Evolutionary conservation across 768 basidiomycete species (phyloP).

Genomic region (Strobilomyces confusus): DNA sequence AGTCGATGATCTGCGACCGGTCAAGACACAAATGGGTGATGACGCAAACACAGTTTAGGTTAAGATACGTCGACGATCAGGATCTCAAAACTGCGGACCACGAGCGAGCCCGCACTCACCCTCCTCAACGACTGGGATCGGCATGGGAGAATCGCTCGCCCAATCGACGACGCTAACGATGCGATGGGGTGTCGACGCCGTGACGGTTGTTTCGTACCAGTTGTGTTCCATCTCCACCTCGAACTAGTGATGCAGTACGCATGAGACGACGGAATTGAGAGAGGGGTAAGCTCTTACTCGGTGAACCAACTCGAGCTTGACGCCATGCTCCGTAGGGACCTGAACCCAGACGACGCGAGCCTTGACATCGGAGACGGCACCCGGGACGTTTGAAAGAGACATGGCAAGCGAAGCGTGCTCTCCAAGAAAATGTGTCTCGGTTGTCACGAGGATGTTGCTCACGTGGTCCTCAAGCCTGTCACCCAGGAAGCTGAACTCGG

Average conservation of each 20-base stretch:
- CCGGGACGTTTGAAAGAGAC: conserved; percentile 49
- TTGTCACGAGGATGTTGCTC: conserved; percentile 43
- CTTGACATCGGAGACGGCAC: conserved; percentile 77
- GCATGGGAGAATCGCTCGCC: conserved; percentile 74
- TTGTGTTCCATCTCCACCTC: conserved; percentile 94
- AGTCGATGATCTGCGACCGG: conserved; percentile 13
- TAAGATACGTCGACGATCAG: conserved; percentile 5
- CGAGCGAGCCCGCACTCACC: conserved; percentile 13
- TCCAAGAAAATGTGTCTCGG: conserved; percentile 45
- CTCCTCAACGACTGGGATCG: conserved; percentile 12
- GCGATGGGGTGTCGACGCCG: conserved; percentile 65
- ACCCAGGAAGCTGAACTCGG: conserved; percentile 42
- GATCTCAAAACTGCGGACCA: not conserved
- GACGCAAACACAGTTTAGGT: not conserved
- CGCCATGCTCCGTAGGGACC: conserved; percentile 62
- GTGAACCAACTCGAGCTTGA: conserved; percentile 68
- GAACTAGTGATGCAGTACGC: conserved; percentile 42
- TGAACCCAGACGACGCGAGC: conserved; percentile 77
- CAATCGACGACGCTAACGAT: conserved; percentile 92
- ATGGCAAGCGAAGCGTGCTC: conserved; percentile 36
- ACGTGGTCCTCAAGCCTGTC: conserved; percentile 48
- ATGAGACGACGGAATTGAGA: not conserved
- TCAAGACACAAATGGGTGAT: not conserved
- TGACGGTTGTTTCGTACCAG: conserved; percentile 92
- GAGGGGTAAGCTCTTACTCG: conserved; percentile 13